These are phyloP conservation scores for Verticillium tricorpus DNA, from an alignment of 2,329 filamentous ascomycete species.

Conservation along the genomic window DNA sequence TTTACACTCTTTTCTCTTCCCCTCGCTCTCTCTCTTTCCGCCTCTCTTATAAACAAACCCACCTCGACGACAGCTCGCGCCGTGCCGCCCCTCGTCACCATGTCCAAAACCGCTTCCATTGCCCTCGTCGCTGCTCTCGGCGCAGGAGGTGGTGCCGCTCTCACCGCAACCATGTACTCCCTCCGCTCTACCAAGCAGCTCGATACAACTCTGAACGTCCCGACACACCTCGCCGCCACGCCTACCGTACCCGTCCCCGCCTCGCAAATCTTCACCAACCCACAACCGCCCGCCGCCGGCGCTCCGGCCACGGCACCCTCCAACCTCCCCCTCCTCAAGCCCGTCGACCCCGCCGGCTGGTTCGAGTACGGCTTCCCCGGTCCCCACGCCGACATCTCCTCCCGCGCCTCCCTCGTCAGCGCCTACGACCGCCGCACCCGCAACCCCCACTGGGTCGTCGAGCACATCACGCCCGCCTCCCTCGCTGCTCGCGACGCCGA, in stretches of 20 bases:
- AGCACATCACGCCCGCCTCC: constrained; percentile 91
- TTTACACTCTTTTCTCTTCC: not conserved
- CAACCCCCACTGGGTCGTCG: constrained; percentile 92
- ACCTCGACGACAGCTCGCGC: not conserved
- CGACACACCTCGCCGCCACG: constrained; percentile 21
- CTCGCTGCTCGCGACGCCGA: constrained; percentile 72
- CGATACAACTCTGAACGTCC: constrained; percentile 29
- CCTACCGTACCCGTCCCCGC: constrained; percentile 46
- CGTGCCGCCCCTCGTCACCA: constrained; percentile 32
- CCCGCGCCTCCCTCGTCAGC: constrained; percentile 72
- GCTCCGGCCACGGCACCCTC: constrained; percentile 17
- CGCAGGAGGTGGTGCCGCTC: constrained; percentile 70
- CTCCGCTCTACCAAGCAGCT: constrained; percentile 46
- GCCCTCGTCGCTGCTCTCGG: constrained; percentile 72
- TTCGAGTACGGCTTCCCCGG: constrained; percentile 91
- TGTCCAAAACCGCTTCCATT: constrained; percentile 71
- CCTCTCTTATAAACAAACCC: not conserved
- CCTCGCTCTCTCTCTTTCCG: not conserved
- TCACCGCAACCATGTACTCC: constrained; percentile 65
- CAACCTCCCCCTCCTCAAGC: constrained; percentile 29
- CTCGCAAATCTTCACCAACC: constrained; percentile 46
- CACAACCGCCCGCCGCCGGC: constrained; percentile 20
- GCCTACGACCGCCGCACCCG: constrained; percentile 85
- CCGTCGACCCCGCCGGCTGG: constrained; percentile 70
- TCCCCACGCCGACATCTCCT: constrained; percentile 77